A percentile compares a stretch with the other conserved stretches of the same genome.
These are phyloP conservation scores for Xerocomus minutiporus DNA, from an alignment of 1,284 basidiomycete species.

Conservation along the genomic window DNA sequence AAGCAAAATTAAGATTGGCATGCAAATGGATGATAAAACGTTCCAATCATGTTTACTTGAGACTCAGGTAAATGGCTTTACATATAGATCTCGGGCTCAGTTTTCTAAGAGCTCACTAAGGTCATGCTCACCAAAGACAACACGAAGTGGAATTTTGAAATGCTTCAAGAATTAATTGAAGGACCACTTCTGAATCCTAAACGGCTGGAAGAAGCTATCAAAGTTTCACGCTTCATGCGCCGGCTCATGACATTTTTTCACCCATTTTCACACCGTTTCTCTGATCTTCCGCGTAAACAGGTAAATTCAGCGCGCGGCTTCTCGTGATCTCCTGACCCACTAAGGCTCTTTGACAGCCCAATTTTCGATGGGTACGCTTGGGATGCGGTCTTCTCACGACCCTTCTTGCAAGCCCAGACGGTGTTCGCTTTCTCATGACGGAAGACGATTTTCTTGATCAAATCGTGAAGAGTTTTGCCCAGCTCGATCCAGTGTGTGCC, in stretches of 20 bases:
- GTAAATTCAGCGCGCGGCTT: constrained; percentile 36
- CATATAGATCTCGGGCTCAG: neutral
- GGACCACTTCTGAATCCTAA: constrained; percentile 89
- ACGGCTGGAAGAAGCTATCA: constrained; percentile 94
- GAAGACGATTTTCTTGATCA: constrained; percentile 89
- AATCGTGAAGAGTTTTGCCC: constrained; percentile 83
- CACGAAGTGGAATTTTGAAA: constrained; percentile 90
- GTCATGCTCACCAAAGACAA: constrained; percentile 88
- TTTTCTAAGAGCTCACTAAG: constrained; percentile 35
- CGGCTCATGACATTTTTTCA: constrained; percentile 90
- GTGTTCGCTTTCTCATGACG: constrained; percentile 69
- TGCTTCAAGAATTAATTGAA: constrained; percentile 85
- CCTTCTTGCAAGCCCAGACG: constrained; percentile 80
- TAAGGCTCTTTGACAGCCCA: constrained; percentile 45
- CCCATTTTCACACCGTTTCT: constrained; percentile 82
- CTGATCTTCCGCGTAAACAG: constrained; percentile 71
- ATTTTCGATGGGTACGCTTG: constrained; percentile 78
- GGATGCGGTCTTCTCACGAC: constrained; percentile 82
- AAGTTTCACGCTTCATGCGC: constrained; percentile 83
- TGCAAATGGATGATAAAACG: constrained; percentile 90
- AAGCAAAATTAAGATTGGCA: constrained; percentile 79
- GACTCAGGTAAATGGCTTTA: constrained; percentile 57
- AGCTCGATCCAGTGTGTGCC: constrained; percentile 80
- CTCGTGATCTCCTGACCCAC: neutral
- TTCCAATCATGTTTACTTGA: constrained; percentile 83